Evolutionary conservation across 176 grass and related monocot genomes (phyloP).

Genomic region (Triticum turgidum): DNA sequence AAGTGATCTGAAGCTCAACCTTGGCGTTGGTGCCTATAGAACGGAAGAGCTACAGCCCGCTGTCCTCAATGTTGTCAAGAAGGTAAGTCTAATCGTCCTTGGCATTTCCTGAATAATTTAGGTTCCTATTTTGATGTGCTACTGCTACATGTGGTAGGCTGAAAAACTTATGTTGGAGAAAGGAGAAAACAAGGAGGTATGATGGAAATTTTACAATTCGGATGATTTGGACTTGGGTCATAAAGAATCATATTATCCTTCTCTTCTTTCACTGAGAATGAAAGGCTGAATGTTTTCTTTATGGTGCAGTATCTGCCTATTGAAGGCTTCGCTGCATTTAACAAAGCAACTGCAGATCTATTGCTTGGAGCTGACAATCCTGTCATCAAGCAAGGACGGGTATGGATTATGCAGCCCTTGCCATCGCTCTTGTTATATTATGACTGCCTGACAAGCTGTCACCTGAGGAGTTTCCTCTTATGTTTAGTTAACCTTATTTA

Average conservation of each 20-base stretch:
- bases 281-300: slow-evolving; percentile 21
- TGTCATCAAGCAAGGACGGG: slow-evolving; percentile 67
- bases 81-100: slow-evolving; percentile 39
- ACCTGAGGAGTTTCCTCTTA: slow-evolving; percentile 15
- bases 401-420: slow-evolving; percentile 28
- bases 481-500: slow-evolving; percentile 21
- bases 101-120: neutral
- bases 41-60: slow-evolving; percentile 86
- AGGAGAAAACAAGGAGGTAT: slow-evolving; percentile 97
- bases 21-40: slow-evolving; percentile 96
- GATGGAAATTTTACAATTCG: neutral
- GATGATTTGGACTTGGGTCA: neutral
- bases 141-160: slow-evolving; percentile 46
- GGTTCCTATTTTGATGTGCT: slow-evolving; percentile 16
- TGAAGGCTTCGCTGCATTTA: slow-evolving; percentile 92
- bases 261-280: neutral
- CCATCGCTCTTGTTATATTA: neutral
- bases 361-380: slow-evolving; percentile 81
- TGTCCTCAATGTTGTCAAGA: slow-evolving; percentile 91
- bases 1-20: slow-evolving; percentile 88
- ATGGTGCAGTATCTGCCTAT: slow-evolving; percentile 91
- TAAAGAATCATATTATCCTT: slow-evolving; percentile 1
- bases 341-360: slow-evolving; percentile 90
- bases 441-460: neutral
- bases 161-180: slow-evolving; percentile 91